Evolutionary conservation across 768 basidiomycete genomes (phyloP), one percentile per base, ranked within the genome.

Genomic region (Suillus subluteus): DNA sequence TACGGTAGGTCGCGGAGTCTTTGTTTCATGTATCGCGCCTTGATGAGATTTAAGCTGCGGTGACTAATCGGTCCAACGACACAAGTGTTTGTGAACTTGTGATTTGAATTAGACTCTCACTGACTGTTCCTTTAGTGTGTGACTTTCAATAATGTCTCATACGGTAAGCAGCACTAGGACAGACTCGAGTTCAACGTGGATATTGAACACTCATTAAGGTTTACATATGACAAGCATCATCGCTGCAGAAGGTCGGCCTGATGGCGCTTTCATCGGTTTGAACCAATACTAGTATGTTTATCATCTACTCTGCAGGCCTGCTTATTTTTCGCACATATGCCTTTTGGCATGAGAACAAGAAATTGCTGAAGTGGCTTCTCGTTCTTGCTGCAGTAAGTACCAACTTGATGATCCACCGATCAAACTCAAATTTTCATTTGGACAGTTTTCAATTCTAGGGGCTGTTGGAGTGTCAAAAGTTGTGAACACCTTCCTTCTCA

Each of bases 171-270:
- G 3, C 41, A 5, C 30, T 21, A 30, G 13, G 56, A 62, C 12
- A 5, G 16, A 65, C 30, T 12, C 41, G 9, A 35, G 6, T 62
- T 7, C 6, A 62, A 23, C 16, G 1, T 26, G 37, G 13, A 16
- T 9, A 43, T 35, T 41, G 13, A 44, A 62, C 30, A 56, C n/a
- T 59, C 15, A 26, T 26, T 2, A n/a, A 65, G 64, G 13, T 65
- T 62, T 43, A 32, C 64, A 65, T 37, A 32, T 65, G 18, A 41
- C 44, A 40, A 59, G 55, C 12, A 65, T 65, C 3, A 13, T 65
- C 18, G 54, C 59, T 44, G 40, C 64, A 32, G 64, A 65, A 65
- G 58, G 64, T 65, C 23, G 8, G n/a, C 18, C 21, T 44, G 37
- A 12, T 35, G 30, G 8, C 30, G 52, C 16, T 9, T 30, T 54